phyloP scores from a whole-genome alignment of 495 filamentous ascomycete species.

The Xylona heveae region DNA sequence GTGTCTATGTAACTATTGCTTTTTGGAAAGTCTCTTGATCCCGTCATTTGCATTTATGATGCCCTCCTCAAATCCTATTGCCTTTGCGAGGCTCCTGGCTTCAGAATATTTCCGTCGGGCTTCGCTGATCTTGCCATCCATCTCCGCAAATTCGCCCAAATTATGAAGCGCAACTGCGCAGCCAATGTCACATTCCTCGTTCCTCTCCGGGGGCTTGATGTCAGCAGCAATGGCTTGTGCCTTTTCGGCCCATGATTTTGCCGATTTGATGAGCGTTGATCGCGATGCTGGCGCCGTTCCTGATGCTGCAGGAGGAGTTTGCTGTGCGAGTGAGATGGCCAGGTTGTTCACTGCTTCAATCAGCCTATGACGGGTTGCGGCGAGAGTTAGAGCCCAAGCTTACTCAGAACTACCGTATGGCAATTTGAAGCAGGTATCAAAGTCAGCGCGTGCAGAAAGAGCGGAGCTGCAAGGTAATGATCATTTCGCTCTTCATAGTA shows the following conservation, averaged over 20 bases:
- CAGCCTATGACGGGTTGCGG: neutral
- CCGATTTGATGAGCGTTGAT: slow-evolving; percentile 33
- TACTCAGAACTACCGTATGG: slow-evolving; percentile 53
- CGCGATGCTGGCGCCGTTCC: slow-evolving; percentile 17
- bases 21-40: no score
- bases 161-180: slow-evolving; percentile 75
- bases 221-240: slow-evolving; percentile 36
- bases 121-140: slow-evolving; percentile 38
- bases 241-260: slow-evolving; percentile 53
- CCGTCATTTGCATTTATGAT: slow-evolving; percentile 33
- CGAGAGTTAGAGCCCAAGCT: slow-evolving; percentile 7
- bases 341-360: slow-evolving; percentile 44
- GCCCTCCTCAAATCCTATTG: slow-evolving; percentile 42
- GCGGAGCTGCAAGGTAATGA: slow-evolving; percentile 62
- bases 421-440: slow-evolving; percentile 34
- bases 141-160: slow-evolving; percentile 59
- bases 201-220: slow-evolving; percentile 37
- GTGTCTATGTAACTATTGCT: no score
- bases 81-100: slow-evolving; percentile 37
- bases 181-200: slow-evolving; percentile 63
- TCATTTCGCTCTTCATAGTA: slow-evolving; percentile 47
- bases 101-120: slow-evolving; percentile 43
- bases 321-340: slow-evolving; percentile 41
- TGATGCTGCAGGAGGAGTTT: slow-evolving; percentile 25
- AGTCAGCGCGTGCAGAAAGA: slow-evolving; percentile 66